These are phyloP conservation scores for Termitomyces sp. DNA, from an alignment of 768 basidiomycete genomes.

Conservation along the genomic window DNA sequence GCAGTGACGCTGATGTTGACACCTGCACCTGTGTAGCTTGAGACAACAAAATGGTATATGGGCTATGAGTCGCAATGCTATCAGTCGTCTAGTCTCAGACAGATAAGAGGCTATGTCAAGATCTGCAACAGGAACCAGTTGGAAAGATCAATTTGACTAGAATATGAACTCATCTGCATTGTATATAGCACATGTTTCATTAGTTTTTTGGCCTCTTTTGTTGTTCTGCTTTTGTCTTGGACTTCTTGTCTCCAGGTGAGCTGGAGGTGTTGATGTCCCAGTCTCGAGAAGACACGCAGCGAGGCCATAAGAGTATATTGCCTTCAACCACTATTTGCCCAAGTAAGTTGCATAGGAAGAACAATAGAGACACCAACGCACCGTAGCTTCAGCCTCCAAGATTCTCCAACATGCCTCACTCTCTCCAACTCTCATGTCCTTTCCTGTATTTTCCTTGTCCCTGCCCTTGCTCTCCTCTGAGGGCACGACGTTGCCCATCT, in stretches of 20 bases:
- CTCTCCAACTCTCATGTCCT: neutral
- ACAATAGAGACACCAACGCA: slow-evolving; percentile 22
- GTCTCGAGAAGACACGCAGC: too few relatives aligned
- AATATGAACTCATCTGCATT: too few relatives aligned
- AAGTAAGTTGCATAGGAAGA: neutral
- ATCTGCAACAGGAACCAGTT: too few relatives aligned
- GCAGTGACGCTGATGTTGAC: too few relatives aligned
- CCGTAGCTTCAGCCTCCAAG: slow-evolving; percentile 57
- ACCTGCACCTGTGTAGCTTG: too few relatives aligned
- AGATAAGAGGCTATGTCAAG: too few relatives aligned
- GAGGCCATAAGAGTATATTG: slow-evolving; percentile 68
- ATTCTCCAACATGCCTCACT: slow-evolving; percentile 60
- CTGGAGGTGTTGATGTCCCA: slow-evolving; percentile 16
- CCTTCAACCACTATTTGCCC: slow-evolving; percentile 55
- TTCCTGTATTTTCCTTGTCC: neutral
- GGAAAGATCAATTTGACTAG: too few relatives aligned
- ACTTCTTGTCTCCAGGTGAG: neutral
- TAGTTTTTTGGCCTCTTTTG: slow-evolving; percentile 51
- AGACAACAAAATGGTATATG: too few relatives aligned
- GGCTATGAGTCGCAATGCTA: too few relatives aligned
- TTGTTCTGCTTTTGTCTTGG: slow-evolving; percentile 23
- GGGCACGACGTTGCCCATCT: too few relatives aligned
- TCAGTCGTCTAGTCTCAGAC: too few relatives aligned
- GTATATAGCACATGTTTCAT: slow-evolving; percentile 77
- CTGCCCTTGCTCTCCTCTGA: too few relatives aligned